Base-by-base conservation (phyloP, 2,329 filamentous ascomycete species). In the Ascosphaera acerosa region DNA sequence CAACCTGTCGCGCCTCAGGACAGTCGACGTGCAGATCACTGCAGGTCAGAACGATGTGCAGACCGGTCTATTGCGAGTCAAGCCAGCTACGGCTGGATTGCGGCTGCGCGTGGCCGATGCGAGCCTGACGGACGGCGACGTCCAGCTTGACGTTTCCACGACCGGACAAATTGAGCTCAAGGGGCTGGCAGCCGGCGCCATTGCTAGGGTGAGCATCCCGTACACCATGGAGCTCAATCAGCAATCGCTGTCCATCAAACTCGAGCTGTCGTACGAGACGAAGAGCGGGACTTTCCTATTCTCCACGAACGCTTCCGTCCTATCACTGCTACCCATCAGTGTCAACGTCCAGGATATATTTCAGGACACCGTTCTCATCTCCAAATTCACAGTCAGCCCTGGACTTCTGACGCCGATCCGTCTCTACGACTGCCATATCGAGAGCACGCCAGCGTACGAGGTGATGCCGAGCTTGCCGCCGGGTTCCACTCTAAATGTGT, bases 301-400 rank as follows among this genome's bases (percentile, higher is more conserved):
- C 45, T 62, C 67, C 10, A 65, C 63, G 10, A 59, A 62, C 5
- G 63, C 66, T 14, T 65, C 61, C 3, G 60, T 89, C 14, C 64
- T 71, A 2, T 73, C 87, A 2, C 64, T 75, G 1, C 58, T 97
- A 3, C 77, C 80, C 0, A 61, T 97, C 3, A 82, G 84, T 3
- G 87, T 97, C 37, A 94, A 94, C 40, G 87, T 97, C 4, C 82
- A 94, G 43, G 87, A 97, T 42, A 68, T 89, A 17, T 94, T 94
- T 58, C 90, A 91, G 46, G 69, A 78, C 38, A 57, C 70, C 5
- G 62, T 68, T 0, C 60, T 94, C 0, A 87, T 87, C 44, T 92
- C 82, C 0, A 73, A 74, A 6, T 97, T 97, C 48, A 90, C 77
- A 10, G 73, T 97, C 32, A 81, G 78, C 9, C 81, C 82, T 0